Evolutionary conservation across 345 rosid species (phyloP).

Genomic region (Syzygium jambos): DNA sequence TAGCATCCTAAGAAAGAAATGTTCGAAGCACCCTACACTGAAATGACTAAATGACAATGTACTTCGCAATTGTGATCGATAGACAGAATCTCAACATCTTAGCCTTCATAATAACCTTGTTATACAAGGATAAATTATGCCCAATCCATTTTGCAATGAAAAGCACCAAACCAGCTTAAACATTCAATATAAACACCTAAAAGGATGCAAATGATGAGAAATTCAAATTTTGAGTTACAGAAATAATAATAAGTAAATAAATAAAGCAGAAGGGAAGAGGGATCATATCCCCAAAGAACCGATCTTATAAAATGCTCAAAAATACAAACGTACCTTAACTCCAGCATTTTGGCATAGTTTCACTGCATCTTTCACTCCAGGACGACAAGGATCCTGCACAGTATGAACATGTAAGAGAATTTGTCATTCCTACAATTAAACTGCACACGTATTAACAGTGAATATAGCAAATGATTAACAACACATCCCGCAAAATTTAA

Average conservation of each 20-base stretch:
- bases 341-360: conserved; percentile 73
- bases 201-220: background rate
- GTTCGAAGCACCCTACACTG: background rate
- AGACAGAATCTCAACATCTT: background rate
- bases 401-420: background rate
- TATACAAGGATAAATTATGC: background rate
- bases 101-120: background rate
- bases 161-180: background rate
- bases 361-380: conserved; percentile 75
- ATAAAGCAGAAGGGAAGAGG: background rate
- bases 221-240: background rate
- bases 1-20: background rate
- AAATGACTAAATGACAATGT: background rate
- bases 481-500: background rate
- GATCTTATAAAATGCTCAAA: background rate
- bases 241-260: background rate
- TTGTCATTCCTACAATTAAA: background rate
- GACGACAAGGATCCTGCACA: conserved; percentile 94
- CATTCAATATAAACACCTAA: background rate
- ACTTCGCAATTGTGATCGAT: background rate
- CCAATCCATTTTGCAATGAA: background rate
- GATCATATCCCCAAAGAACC: background rate
- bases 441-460: background rate
- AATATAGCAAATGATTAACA: background rate
- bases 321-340: conserved; percentile 53